Conservation (phyloP, 345 rosid species). For the Raphanus sativus region DNA sequence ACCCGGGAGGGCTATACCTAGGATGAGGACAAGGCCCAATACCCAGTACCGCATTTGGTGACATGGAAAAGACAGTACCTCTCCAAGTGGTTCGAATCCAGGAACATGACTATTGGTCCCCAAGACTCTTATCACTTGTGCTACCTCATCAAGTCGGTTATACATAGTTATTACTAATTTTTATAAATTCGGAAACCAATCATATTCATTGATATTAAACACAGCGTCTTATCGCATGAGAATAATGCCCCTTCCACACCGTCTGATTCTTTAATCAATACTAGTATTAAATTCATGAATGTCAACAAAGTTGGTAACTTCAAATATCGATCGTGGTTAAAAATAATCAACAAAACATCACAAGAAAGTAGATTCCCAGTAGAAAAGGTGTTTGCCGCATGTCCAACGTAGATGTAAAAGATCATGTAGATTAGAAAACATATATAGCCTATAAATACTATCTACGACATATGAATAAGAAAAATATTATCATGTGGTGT, state of each 20-base stretch:
- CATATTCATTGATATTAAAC: background rate
- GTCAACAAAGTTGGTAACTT: slow-evolving; percentile 1
- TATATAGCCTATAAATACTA: background rate
- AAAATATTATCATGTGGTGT: background rate
- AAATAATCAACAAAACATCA: slow-evolving; percentile 16
- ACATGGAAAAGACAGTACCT: too few species aligned
- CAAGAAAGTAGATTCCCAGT: slow-evolving; percentile 4
- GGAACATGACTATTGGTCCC: too few species aligned
- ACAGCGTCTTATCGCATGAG: background rate
- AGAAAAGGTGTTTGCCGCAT: background rate
- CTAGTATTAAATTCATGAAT: background rate
- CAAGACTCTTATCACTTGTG: too few species aligned
- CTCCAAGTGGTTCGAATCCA: too few species aligned
- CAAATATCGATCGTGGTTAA: slow-evolving; percentile 6
- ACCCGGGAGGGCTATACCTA: too few species aligned
- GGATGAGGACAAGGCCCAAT: too few species aligned
- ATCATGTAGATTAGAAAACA: background rate
- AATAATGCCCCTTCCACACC: background rate
- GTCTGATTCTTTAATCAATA: background rate
- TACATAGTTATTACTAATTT: background rate
- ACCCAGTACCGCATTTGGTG: too few species aligned
- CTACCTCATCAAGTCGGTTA: too few species aligned
- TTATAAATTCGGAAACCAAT: background rate
- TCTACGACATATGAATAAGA: slow-evolving; percentile 1
- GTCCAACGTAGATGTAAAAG: background rate